Conservation (phyloP, 2,329 filamentous ascomycete species). For the Blastomyces percursus region DNA sequence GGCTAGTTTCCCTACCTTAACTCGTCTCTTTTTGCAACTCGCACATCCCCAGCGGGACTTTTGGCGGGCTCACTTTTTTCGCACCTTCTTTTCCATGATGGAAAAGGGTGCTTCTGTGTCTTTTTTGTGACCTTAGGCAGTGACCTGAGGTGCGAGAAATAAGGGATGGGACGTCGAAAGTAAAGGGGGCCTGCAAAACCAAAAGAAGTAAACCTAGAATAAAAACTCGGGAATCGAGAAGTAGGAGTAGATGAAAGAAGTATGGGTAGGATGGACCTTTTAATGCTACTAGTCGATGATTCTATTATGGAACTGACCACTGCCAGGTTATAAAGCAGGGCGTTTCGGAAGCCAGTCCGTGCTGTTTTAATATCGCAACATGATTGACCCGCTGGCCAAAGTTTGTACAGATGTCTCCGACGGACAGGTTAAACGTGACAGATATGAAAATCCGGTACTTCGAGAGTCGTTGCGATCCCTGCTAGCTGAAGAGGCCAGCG, state of each 20-base stretch:
- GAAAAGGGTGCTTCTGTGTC: neutral
- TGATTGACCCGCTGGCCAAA: neutral
- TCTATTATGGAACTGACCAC: neutral
- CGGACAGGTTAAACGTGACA: neutral
- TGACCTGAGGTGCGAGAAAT: neutral
- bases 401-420: no score
- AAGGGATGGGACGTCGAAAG: neutral
- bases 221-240: neutral
- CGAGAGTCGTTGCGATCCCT: neutral
- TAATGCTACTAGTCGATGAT: no score
- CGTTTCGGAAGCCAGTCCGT: neutral
- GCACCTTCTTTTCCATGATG: neutral
- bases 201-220: neutral
- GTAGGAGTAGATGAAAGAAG: neutral
- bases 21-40: neutral
- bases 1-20: constrained; percentile 1
- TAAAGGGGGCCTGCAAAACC: neutral
- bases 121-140: neutral
- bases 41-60: constrained; percentile 5
- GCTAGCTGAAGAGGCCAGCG: neutral
- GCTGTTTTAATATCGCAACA: neutral
- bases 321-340: neutral
- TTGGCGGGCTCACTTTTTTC: neutral
- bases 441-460: neutral
- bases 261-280: neutral